Evolutionary conservation across 2,329 filamentous ascomycete genomes (phyloP).

Genomic region (Exophiala alcalophila): DNA sequence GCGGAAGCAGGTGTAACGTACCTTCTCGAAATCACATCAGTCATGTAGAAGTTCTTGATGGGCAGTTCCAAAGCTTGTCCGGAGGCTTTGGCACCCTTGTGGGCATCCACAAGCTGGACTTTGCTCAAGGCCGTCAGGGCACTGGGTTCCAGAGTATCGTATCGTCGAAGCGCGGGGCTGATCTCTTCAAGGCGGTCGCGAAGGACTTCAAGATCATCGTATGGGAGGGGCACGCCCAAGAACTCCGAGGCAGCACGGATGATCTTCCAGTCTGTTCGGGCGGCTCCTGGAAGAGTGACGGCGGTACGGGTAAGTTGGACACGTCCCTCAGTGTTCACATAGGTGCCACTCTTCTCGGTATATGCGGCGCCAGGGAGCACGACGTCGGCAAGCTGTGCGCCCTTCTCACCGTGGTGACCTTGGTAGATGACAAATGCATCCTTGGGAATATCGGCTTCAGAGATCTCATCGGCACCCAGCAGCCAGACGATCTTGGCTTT

Average conservation of each 20-base stretch:
- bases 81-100: slow-evolving; percentile 77
- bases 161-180: slow-evolving; percentile 81
- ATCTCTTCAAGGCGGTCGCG: slow-evolving; percentile 95
- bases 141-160: slow-evolving; percentile 85
- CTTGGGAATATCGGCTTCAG: slow-evolving; percentile 82
- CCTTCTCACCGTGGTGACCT: slow-evolving; percentile 93
- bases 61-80: slow-evolving; percentile 75
- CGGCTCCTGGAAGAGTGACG: slow-evolving; percentile 81
- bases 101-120: slow-evolving; percentile 92
- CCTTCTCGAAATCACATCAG: slow-evolving; percentile 94
- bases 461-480: slow-evolving; percentile 89
- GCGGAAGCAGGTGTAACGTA: slow-evolving; percentile 46
- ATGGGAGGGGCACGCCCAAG: slow-evolving; percentile 79
- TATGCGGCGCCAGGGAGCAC: slow-evolving; percentile 92
- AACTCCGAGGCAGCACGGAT: slow-evolving; percentile 90
- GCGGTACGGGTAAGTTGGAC: slow-evolving; percentile 91
- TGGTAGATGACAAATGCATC: slow-evolving; percentile 97
- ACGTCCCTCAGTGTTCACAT: slow-evolving; percentile 95
- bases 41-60: slow-evolving; percentile 97
- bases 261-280: slow-evolving; percentile 98
- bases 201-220: slow-evolving; percentile 85
- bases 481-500: slow-evolving; percentile 96
- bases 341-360: slow-evolving; percentile 94
- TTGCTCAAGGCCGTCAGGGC: slow-evolving; percentile 75
- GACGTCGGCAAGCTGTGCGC: slow-evolving; percentile 88